Base-by-base conservation (phyloP, 495 filamentous ascomycete species). In the Podospora tetraspora region DNA sequence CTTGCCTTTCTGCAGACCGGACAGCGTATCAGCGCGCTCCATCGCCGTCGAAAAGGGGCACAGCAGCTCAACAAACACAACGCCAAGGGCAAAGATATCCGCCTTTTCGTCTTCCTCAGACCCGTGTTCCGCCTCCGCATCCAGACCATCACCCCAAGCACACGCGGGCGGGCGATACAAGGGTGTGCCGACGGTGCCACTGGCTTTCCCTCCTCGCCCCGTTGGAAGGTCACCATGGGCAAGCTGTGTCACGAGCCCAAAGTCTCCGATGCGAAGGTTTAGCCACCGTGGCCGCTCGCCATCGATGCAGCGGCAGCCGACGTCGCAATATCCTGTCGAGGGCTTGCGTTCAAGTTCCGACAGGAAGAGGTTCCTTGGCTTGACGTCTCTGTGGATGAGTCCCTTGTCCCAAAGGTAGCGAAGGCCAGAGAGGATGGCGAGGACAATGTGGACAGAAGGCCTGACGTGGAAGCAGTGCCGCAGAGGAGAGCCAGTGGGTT, bases 281-380 rank as follows among this genome's bases (percentile, higher is more conserved):
- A 65, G 24, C 63, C 63, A 65, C 1, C 63, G 52, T 4, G 63
- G 22, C 2, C 32, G 56, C 3, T 65, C 24, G 1, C 63, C 57
- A 0, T 43, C 56, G 52, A 58, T 24, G 43, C 43, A 52, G 13
- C 32, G 63, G 22, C 63, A 65, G 25, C 63, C 59, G 4, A 30
- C 63, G 16, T 59, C 56, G 27, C 63, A 65, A 16, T 65, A 65
- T 9, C 63, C 63, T 10, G 43, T 32, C 22, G 30, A 25, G 7
- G 63, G 63, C 56, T 58, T 56, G 8, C 24, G 19, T 25, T 65
- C 63, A 3, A 24, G 63, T 5, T 27, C 63, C 9, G 63, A 65
- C 8, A 65, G 63, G 12, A 65, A 65, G 63, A 65, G 57, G 22
- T 65, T 65, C 25, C 63, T 43, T 25, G 63, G 63, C 19, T 65